These are phyloP conservation scores for Phytophthora pisi DNA, from an alignment of 352 stramenopile genomes.

Conservation along the genomic window DNA sequence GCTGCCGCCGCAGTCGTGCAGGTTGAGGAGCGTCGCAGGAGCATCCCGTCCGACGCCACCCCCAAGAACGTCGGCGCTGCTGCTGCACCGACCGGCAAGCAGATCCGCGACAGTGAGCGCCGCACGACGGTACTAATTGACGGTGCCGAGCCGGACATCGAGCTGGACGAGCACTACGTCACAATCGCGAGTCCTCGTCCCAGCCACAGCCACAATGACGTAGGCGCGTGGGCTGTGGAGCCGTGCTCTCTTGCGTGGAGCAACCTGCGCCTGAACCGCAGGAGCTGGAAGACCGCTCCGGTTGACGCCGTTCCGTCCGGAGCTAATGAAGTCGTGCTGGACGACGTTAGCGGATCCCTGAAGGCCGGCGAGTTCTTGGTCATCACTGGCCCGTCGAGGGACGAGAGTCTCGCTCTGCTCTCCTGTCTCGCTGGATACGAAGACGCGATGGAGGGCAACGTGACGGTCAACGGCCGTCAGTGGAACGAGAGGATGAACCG, in stretches of 20 bases:
- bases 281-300: slow-evolving; percentile 13
- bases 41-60: slow-evolving; percentile 6
- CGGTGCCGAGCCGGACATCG: slow-evolving; percentile 29
- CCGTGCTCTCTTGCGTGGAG: slow-evolving; percentile 37
- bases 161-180: slow-evolving; percentile 37
- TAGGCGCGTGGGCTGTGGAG: slow-evolving; percentile 21
- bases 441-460: slow-evolving; percentile 68
- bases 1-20: background rate
- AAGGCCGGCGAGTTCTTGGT: slow-evolving; percentile 58
- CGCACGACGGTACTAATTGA: slow-evolving; percentile 41
- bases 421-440: slow-evolving; percentile 92
- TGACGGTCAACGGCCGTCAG: slow-evolving; percentile 65
- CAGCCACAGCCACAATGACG: background rate
- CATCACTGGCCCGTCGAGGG: slow-evolving; percentile 61
- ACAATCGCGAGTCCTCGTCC: slow-evolving; percentile 30
- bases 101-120: slow-evolving; percentile 35
- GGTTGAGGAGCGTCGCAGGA: slow-evolving; percentile 17
- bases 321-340: slow-evolving; percentile 36
- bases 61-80: slow-evolving; percentile 4
- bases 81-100: slow-evolving; percentile 7
- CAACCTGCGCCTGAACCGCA: slow-evolving; percentile 29
- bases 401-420: slow-evolving; percentile 91
- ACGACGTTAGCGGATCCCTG: slow-evolving; percentile 50
- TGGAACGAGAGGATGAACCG: slow-evolving; percentile 47
- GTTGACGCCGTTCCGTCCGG: background rate